Conservation (phyloP, 2,329 filamentous ascomycete genomes). For the Neofusicoccum cordaticola region DNA sequence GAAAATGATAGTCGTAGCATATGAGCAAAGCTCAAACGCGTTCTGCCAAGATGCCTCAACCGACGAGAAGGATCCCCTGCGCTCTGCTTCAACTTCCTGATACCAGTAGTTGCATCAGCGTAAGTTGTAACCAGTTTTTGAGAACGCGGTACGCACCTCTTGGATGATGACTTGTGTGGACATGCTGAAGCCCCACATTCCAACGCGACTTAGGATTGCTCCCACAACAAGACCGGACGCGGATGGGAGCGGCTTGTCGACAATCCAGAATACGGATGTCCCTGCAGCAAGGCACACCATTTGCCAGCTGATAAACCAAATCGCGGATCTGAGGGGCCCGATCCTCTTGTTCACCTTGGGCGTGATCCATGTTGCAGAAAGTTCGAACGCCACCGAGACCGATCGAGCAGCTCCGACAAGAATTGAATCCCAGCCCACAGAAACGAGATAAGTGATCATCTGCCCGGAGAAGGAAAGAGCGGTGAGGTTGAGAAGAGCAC, state of each 20-base stretch:
- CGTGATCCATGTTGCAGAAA: constrained; percentile 4
- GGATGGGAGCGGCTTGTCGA: too few relatives aligned
- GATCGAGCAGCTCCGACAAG: too few relatives aligned
- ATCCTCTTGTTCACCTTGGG: neutral
- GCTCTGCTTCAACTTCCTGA: too few relatives aligned
- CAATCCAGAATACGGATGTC: neutral
- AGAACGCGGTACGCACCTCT: too few relatives aligned
- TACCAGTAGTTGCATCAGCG: neutral
- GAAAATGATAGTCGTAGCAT: constrained; percentile 60
- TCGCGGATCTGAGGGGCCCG: too few relatives aligned
- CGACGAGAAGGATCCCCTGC: constrained; percentile 54
- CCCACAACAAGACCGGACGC: constrained; percentile 7
- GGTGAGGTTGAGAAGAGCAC: constrained; percentile 2
- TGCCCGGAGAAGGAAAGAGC: neutral
- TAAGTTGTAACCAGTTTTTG: too few relatives aligned
- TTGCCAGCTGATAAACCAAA: too few relatives aligned
- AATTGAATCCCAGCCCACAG: too few relatives aligned
- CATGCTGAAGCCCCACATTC: too few relatives aligned
- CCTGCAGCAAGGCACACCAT: too few relatives aligned
- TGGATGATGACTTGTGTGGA: too few relatives aligned
- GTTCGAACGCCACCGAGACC: neutral
- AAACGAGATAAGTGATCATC: too few relatives aligned
- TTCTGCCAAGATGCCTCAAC: constrained; percentile 65
- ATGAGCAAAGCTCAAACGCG: constrained; percentile 63
- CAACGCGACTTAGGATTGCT: neutral